phyloP scores from a whole-genome alignment of 108 stramenopile species.

The Fragilaria radians region DNA sequence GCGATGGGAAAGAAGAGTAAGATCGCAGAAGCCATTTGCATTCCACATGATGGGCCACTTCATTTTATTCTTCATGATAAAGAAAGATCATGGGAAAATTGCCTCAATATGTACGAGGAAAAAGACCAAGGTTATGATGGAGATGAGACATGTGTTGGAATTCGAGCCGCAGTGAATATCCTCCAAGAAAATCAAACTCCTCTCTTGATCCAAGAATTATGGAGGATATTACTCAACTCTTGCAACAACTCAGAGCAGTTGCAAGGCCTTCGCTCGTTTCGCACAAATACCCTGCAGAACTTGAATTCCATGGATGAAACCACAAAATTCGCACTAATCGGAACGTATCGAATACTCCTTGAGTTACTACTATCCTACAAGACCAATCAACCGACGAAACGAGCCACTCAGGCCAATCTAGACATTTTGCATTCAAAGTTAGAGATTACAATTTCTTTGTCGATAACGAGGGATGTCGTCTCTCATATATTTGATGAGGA shows the following conservation, averaged over 20 bases:
- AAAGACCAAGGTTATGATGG: too few species aligned
- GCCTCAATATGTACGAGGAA: too few species aligned
- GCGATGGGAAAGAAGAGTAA: not conserved
- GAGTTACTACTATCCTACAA: constrained; percentile 36
- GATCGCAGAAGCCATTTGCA: constrained; percentile 6
- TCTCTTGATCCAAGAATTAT: not conserved
- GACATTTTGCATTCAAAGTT: constrained; percentile 3
- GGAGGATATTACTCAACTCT: not conserved
- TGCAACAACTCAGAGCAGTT: constrained; percentile 19
- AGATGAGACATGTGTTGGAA: constrained; percentile 1
- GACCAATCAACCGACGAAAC: constrained; percentile 36
- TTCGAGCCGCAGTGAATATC: constrained; percentile 3
- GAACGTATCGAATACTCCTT: constrained; percentile 38
- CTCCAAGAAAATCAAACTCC: constrained; percentile 1
- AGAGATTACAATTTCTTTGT: not conserved
- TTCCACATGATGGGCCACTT: constrained; percentile 43
- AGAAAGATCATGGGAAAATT: too few species aligned
- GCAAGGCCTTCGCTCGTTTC: constrained; percentile 16
- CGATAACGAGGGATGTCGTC: not conserved
- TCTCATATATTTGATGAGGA: not conserved
- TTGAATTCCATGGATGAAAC: not conserved
- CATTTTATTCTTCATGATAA: not conserved
- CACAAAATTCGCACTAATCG: not conserved
- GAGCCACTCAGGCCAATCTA: constrained; percentile 34
- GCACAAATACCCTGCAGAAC: constrained; percentile 10